These are phyloP conservation scores for Boletus tomentosulus DNA, from an alignment of 768 basidiomycete genomes.

Conservation along the genomic window DNA sequence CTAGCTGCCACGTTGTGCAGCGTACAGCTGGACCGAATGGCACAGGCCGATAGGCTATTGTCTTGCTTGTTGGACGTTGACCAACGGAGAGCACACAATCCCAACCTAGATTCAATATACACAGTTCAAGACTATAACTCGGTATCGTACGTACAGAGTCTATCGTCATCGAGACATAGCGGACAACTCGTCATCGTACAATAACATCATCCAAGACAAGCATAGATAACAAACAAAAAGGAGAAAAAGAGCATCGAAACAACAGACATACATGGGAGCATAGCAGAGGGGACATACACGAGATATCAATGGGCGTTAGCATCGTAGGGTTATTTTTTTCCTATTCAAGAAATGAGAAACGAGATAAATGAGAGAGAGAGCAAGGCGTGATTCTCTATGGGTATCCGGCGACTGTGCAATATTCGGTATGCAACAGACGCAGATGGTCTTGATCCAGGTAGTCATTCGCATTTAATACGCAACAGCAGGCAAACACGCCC, in stretches of 20 bases:
- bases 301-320: not conserved
- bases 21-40: too few relatives aligned
- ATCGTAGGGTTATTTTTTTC: not conserved
- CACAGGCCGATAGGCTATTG: too few relatives aligned
- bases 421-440: conserved; percentile 20
- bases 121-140: not conserved
- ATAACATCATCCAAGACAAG: not conserved
- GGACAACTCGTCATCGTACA: not conserved
- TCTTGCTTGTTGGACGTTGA: too few relatives aligned
- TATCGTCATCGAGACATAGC: not conserved
- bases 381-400: not conserved
- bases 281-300: not conserved
- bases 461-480: not conserved
- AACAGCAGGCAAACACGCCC: not conserved
- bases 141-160: not conserved
- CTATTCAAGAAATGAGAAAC: not conserved
- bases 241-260: not conserved
- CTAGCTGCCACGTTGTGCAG: too few relatives aligned
- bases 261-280: not conserved
- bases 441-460: conserved; percentile 8
- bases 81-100: not conserved
- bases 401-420: not conserved
- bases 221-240: not conserved
- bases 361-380: not conserved
- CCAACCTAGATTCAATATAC: not conserved